Conservation (phyloP, 164 flowering plant genomes). For the Stephania japonica region DNA sequence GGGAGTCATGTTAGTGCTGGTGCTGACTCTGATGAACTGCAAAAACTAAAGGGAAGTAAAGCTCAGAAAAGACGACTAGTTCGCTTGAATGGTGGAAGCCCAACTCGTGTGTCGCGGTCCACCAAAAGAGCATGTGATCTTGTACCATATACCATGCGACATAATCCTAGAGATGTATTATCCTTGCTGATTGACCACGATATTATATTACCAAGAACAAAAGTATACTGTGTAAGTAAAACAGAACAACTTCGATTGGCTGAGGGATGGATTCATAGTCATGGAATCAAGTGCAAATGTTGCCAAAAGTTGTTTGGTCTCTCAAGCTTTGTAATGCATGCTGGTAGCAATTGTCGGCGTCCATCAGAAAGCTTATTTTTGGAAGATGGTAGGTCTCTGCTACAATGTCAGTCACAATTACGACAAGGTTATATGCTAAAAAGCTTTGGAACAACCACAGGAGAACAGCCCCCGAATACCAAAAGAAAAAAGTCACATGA, state of each 20-base stretch:
- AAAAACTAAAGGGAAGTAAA: slow-evolving; percentile 20
- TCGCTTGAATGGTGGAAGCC: slow-evolving; percentile 3
- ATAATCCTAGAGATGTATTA: slow-evolving; percentile 45
- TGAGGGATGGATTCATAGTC: slow-evolving; percentile 57
- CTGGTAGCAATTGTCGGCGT: slow-evolving; percentile 36
- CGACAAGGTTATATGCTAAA: slow-evolving; percentile 12
- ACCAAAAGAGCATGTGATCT: slow-evolving; percentile 42
- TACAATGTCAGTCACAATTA: slow-evolving; percentile 60
- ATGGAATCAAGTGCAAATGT: slow-evolving; percentile 81
- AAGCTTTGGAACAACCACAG: slow-evolving; percentile 1
- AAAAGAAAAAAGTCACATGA: slow-evolving; percentile 19
- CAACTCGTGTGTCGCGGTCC: slow-evolving; percentile 35
- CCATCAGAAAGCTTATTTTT: slow-evolving; percentile 64
- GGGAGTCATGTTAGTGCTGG: background rate
- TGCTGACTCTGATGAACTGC: slow-evolving; percentile 9
- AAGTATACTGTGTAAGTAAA: slow-evolving; percentile 37
- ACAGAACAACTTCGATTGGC: slow-evolving; percentile 21
- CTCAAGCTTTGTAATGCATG: slow-evolving; percentile 58
- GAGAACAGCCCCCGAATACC: slow-evolving; percentile 10
- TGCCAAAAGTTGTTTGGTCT: slow-evolving; percentile 50
- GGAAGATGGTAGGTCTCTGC: slow-evolving; percentile 77
- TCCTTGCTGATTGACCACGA: slow-evolving; percentile 83
- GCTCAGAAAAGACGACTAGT: slow-evolving; percentile 6
- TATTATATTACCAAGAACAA: slow-evolving; percentile 53
- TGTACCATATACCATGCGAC: slow-evolving; percentile 18